Conservation (phyloP, 1,139 yeast species). For the Maudiozyma humilis region DNA sequence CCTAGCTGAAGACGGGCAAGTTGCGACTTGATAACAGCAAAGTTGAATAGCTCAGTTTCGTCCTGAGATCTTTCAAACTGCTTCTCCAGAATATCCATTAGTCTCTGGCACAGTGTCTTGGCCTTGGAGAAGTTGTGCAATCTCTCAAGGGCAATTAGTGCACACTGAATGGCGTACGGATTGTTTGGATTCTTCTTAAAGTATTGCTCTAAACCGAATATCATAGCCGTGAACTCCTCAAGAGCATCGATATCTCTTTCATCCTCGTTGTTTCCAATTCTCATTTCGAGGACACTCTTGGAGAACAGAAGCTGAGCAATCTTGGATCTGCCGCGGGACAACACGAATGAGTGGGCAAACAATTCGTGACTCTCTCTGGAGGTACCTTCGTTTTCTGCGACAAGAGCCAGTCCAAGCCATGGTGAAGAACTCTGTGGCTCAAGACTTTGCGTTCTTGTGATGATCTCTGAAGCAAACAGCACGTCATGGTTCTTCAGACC, state of each 20-base stretch:
- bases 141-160: slow-evolving; percentile 59
- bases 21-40: slow-evolving; percentile 56
- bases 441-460: slow-evolving; percentile 66
- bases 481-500: slow-evolving; percentile 63
- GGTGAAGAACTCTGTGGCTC: slow-evolving; percentile 73
- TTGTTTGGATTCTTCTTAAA: slow-evolving; percentile 61
- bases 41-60: slow-evolving; percentile 40
- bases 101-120: slow-evolving; percentile 38
- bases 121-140: slow-evolving; percentile 54
- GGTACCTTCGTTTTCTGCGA: slow-evolving; percentile 55
- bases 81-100: slow-evolving; percentile 46
- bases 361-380: slow-evolving; percentile 42
- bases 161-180: slow-evolving; percentile 51
- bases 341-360: slow-evolving; percentile 68
- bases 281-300: slow-evolving; percentile 40
- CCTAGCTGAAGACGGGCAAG: slow-evolving; percentile 66
- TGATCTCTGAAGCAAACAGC: slow-evolving; percentile 66
- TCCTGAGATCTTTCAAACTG: slow-evolving; percentile 52
- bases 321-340: slow-evolving; percentile 69
- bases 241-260: slow-evolving; percentile 49
- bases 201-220: slow-evolving; percentile 65
- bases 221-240: slow-evolving; percentile 60
- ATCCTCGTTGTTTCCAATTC: slow-evolving; percentile 38
- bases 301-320: slow-evolving; percentile 69
- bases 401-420: slow-evolving; percentile 82